Percentiles rank a stretch among this genome's conserved stretches.
Conservation (phyloP, 306 rosid species). For the Cucurbita ficifolia region DNA sequence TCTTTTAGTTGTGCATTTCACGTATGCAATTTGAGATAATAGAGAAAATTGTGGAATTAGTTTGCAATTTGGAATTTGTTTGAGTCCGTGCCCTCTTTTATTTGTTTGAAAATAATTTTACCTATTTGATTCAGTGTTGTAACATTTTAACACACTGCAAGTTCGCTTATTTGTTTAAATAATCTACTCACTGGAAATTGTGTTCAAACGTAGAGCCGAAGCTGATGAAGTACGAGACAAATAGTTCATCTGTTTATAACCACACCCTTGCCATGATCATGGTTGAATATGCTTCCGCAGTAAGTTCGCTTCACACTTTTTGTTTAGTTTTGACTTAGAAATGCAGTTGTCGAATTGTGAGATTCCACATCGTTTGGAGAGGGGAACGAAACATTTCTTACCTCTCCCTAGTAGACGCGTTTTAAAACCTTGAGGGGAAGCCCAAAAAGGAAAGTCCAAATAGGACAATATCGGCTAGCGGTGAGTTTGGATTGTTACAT, state of each 20-base stretch:
- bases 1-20: background rate
- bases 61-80: background rate
- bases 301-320: slow-evolving; percentile 17
- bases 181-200: background rate
- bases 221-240: background rate
- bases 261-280: slow-evolving; percentile 63
- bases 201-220: background rate
- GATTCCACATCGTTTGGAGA: too few relatives aligned
- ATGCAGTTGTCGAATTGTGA: background rate
- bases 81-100: too few relatives aligned
- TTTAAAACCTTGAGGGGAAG: too few relatives aligned
- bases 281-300: slow-evolving; percentile 84
- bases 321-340: background rate
- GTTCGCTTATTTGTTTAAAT: background rate
- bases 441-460: too few relatives aligned
- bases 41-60: background rate
- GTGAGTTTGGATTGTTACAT: too few relatives aligned
- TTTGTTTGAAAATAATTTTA: background rate
- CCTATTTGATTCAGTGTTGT: background rate
- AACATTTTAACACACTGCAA: background rate
- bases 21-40: background rate
- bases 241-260: slow-evolving; percentile 23
- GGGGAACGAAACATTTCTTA: too few relatives aligned
- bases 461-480: too few relatives aligned
- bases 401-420: too few relatives aligned